These are phyloP conservation scores for Closterium sp. DNA, from an alignment of 139 green algal species.

Conservation along the genomic window DNA sequence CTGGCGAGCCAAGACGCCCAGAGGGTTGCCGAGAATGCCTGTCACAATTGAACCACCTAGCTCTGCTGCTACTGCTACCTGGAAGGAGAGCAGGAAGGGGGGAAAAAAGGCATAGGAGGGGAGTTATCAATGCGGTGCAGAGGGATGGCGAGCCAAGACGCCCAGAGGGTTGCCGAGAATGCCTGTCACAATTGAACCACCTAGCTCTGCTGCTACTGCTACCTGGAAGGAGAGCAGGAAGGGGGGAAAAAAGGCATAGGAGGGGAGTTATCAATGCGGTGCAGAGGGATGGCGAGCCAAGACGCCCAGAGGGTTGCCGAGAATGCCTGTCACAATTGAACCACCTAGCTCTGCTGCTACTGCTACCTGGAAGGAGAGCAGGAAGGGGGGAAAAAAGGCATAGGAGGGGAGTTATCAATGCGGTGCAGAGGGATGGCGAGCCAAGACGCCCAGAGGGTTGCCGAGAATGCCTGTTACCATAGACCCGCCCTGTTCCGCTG, in stretches of 20 bases:
- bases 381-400: too few relatives aligned
- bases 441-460: conserved; percentile 86
- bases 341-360: conserved; percentile 80
- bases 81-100: conserved; percentile 53
- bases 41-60: conserved; percentile 91
- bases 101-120: too few relatives aligned
- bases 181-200: conserved; percentile 87
- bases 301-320: conserved; percentile 93
- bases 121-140: too few relatives aligned
- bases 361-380: conserved; percentile 32
- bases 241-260: too few relatives aligned
- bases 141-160: conserved; percentile 60
- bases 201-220: conserved; percentile 62
- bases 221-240: conserved; percentile 49
- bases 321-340: conserved; percentile 84
- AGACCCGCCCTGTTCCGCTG: conserved; percentile 80
- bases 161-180: conserved; percentile 88
- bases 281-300: conserved; percentile 3
- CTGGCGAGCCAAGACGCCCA: conserved; percentile 29
- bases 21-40: conserved; percentile 88
- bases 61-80: conserved; percentile 63
- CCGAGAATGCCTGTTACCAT: conserved; percentile 91
- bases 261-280: too few relatives aligned
- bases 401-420: too few relatives aligned
- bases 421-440: conserved; percentile 46